Evolutionary conservation across 163 green algal species (phyloP).

Genomic region (Chlamydomonas reinhardtii): DNA sequence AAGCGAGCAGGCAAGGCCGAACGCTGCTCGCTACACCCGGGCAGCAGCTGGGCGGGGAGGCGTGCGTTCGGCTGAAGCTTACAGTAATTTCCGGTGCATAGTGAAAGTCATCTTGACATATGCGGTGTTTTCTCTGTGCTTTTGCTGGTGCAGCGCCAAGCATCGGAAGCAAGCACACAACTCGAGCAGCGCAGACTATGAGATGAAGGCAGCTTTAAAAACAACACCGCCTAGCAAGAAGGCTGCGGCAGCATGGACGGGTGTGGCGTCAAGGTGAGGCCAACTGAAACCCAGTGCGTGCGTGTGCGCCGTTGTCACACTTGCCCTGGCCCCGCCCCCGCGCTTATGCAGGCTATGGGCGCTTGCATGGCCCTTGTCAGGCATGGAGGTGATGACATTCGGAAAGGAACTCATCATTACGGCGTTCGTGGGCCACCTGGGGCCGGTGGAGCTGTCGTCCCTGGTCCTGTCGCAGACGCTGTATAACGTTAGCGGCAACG

Average conservation of each 20-base stretch:
- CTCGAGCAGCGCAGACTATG: background rate
- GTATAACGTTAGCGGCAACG: conserved; percentile 75
- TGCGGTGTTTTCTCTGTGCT: too few relatives aligned
- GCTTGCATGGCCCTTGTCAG: conserved; percentile 72
- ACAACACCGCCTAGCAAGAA: conserved; percentile 3
- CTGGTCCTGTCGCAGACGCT: conserved; percentile 75
- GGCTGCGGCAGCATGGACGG: conserved; percentile 16
- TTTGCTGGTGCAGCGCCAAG: background rate
- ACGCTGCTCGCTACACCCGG: too few relatives aligned
- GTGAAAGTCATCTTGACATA: too few relatives aligned
- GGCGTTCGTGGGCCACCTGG: conserved; percentile 75
- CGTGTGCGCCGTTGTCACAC: background rate
- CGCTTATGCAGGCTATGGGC: conserved; percentile 57
- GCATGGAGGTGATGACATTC: conserved; percentile 77
- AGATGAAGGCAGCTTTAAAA: background rate
- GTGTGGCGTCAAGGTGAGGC: conserved; percentile 9
- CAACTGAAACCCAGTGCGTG: background rate
- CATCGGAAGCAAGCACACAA: background rate
- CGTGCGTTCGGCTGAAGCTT: too few relatives aligned
- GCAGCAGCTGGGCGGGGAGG: too few relatives aligned
- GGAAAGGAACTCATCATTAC: conserved; percentile 79
- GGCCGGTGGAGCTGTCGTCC: conserved; percentile 69
- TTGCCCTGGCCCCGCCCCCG: background rate
- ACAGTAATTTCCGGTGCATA: too few relatives aligned
- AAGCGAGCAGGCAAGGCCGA: background rate